Base-by-base conservation (phyloP, 2,329 filamentous ascomycete species). In the Colletotrichum aenigma region DNA sequence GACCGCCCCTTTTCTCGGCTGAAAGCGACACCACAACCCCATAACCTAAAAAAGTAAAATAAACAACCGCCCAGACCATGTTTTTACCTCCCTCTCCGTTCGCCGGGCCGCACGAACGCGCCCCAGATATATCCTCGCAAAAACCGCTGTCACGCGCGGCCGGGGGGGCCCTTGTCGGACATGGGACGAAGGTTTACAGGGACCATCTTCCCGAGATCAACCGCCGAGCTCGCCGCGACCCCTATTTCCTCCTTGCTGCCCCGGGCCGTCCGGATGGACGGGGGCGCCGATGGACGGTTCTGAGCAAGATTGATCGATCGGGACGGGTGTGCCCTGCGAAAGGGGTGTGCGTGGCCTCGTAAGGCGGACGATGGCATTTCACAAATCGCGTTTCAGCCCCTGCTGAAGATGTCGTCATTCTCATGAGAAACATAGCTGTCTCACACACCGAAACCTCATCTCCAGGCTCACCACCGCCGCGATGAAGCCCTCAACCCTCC, bases 181-280 rank as follows among this genome's bases (percentile, higher is more conserved):
- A 71, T 64, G 72, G 55, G 55, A 62, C 21, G 68, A 67, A 52
- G 16, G 69, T 71, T 72, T 67, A 16, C 69, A 71, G 62, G 62
- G 67, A 24, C 69, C 6, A 24, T 52, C 43, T 7, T 52, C 43
- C 43, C 43, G 43, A 13, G n/a, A n/a, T 62, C 15, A 26, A 52
- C 43, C n/a, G 43, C 69, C 58, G 69, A 52, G 55, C 43, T 38
- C 16, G 36, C 21, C 66, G 26, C n/a, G 56, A 24, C 38, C 72
- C 69, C n/a, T 48, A 15, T 62, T 13, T 61, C 6, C 4, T 28
- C 24, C n/a, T 12, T 21, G 10, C 38, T 21, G 43, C 43, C 9
- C 18, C 69, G 26, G 73, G 30, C 32, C 60, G 52, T 4, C 61
- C 52, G 61, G 61, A 36, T 60, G 2, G 7, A 55, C 72, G 72